Conservation (phyloP, 805 yeast genomes). For the Candida rishiriensis region DNA sequence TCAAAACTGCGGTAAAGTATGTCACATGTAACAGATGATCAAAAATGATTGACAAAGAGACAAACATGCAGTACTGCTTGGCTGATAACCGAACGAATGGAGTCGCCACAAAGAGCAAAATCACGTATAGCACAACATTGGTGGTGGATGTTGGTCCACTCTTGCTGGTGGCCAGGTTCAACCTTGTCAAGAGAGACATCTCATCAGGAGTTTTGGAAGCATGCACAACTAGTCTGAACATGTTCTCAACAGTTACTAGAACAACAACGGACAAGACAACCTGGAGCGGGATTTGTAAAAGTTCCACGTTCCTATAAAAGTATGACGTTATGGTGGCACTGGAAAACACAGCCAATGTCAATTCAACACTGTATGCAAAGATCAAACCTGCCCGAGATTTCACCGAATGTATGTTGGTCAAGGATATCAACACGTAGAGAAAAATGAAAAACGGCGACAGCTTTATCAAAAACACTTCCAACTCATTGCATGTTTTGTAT, state of each 20-base stretch:
- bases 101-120: constrained; percentile 19
- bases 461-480: constrained; percentile 16
- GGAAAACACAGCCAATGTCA: constrained; percentile 34
- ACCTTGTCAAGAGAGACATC: constrained; percentile 33
- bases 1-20: constrained; percentile 58
- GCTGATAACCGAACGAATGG: constrained; percentile 29
- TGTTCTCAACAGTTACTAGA: constrained; percentile 43
- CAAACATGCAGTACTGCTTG: constrained; percentile 40
- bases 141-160: constrained; percentile 36
- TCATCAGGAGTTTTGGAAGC: constrained; percentile 40
- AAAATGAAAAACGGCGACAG: constrained; percentile 18
- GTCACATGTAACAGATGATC: constrained; percentile 62
- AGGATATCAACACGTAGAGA: constrained; percentile 28
- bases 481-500: constrained; percentile 9
- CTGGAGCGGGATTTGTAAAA: constrained; percentile 36
- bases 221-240: constrained; percentile 40
- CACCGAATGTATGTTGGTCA: constrained; percentile 38
- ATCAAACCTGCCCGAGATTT: constrained; percentile 44
- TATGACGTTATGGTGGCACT: constrained; percentile 40
- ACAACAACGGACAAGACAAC: constrained; percentile 38
- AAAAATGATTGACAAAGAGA: constrained; percentile 43
- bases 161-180: constrained; percentile 33
- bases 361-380: constrained; percentile 39
- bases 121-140: constrained; percentile 23
- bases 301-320: constrained; percentile 30